Evolutionary conservation across 1,139 yeast species (phyloP).

Genomic region (Scheffersomyces segobiensis): DNA sequence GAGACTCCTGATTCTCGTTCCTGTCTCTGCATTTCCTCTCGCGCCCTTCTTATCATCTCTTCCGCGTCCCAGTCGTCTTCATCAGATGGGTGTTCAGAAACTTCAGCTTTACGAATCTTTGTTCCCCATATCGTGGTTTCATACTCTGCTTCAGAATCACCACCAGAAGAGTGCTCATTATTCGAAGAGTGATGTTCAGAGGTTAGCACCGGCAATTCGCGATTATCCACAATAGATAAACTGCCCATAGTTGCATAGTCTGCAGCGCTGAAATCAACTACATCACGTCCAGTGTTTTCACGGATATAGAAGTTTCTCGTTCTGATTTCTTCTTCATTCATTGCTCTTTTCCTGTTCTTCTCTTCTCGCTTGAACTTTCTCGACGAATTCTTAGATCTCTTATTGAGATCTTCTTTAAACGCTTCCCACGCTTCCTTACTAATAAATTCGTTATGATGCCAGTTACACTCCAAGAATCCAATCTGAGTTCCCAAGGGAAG

Average conservation of each 20-base stretch:
- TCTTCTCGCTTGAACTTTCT: conserved; percentile 68
- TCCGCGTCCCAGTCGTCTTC: conserved; percentile 48
- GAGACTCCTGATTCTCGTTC: conserved; percentile 22
- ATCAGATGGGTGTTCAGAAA: conserved; percentile 22
- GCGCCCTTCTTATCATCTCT: conserved; percentile 51
- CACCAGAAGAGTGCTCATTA: background rate
- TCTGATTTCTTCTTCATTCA: conserved; percentile 59
- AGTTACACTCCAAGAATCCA: conserved; percentile 83
- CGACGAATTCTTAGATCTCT: conserved; percentile 55
- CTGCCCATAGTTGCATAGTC: conserved; percentile 27
- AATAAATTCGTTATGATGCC: conserved; percentile 52
- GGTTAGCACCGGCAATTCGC: conserved; percentile 25
- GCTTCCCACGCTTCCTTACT: conserved; percentile 52
- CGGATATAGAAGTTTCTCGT: conserved; percentile 56
- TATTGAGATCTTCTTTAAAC: conserved; percentile 61
- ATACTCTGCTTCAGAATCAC: conserved; percentile 6
- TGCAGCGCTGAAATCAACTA: conserved; percentile 13
- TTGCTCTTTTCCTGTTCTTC: conserved; percentile 57
- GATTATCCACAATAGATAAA: conserved; percentile 31
- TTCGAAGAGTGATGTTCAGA: background rate
- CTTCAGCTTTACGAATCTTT: conserved; percentile 40
- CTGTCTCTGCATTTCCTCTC: conserved; percentile 44
- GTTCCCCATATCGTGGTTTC: conserved; percentile 66
- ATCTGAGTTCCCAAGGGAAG: conserved; percentile 83
- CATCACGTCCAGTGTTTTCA: conserved; percentile 43